Percentiles rank a stretch among this genome's conserved stretches.
phyloP scores from a whole-genome alignment of 2,329 filamentous ascomycete genomes.

The Paraconiothyrium sp. region DNA sequence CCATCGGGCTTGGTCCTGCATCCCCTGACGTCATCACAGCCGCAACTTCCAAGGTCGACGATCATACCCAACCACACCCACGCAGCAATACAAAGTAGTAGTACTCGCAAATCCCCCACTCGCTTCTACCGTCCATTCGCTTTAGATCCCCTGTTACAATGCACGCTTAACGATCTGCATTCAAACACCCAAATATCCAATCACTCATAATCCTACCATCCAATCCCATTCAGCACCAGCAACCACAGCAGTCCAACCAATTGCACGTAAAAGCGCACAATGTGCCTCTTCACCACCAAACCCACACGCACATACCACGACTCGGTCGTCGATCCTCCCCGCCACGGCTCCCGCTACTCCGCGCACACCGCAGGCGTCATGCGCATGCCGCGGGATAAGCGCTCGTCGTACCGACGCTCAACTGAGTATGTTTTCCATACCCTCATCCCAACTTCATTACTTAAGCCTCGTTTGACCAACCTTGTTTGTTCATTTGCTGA shows the following conservation, averaged over 20 bases:
- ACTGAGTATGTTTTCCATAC: neutral
- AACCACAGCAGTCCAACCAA: neutral
- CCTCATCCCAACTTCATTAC: too few species aligned
- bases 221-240: neutral
- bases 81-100: neutral
- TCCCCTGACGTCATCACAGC: constrained; percentile 4
- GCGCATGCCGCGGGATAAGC: constrained; percentile 40
- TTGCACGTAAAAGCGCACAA: constrained; percentile 17
- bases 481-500: neutral
- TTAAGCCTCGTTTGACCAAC: too few species aligned
- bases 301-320: constrained; percentile 32
- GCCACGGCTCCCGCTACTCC: constrained; percentile 41
- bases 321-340: constrained; percentile 43
- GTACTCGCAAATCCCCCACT: neutral
- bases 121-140: neutral
- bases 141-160: constrained; percentile 5
- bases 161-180: neutral
- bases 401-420: constrained; percentile 35
- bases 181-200: neutral
- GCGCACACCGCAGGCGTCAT: constrained; percentile 46
- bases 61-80: neutral
- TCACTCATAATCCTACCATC: neutral
- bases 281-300: constrained; percentile 47
- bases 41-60: constrained; percentile 14
- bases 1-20: constrained; percentile 1